Evolutionary conservation across 331 rosid species (phyloP), one percentile per base, ranked within the genome.

Genomic region (Rosa hybrid): DNA sequence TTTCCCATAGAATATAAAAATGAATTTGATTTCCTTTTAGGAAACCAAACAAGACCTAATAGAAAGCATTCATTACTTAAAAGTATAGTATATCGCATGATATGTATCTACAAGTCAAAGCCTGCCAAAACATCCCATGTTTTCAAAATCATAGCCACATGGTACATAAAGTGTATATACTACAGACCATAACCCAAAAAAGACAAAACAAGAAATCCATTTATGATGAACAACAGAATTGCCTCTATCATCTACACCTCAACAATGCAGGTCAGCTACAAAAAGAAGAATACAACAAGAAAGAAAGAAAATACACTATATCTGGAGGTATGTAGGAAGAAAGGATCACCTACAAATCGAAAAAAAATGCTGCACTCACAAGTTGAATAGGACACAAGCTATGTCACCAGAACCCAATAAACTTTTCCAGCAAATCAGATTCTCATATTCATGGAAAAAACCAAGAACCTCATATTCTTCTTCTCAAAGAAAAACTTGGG

Each of bases 271-370:
- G 60, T 38, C 21, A 23, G 9, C 25, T 20, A 69, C 71, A 49
- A 41, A 9, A 9, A 16, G 20, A 53, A 67, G 30, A 60, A 21
- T 34, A 34, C n/a, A 8, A 14, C 0, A 4, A 4, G 3, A 6
- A 50, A 30, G 1, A 34, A 34, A 34, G 49, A 46, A 49, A 17
- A 49, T 45, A 45, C 49, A 45, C 39, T 34, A 34, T 34, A 34
- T 34, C 39, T 72, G 62, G 51, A 72, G 5, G 21, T 1, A 0
- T 27, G 4, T 12, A 14, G 27, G 44, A 46, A 56, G 72, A 70
- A 34, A 34, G 77, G 39, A 49, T 51, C 81, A 81, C 68, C 74
- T 70, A 76, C 77, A 77, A 59, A 60, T 69, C 18, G 39, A 34
- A 34, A 34, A 59, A 39, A 4, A 7, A 20, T 5, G 59, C 18